Evolutionary conservation across 495 filamentous ascomycete species (phyloP).

Genomic region (Podospora australis): DNA sequence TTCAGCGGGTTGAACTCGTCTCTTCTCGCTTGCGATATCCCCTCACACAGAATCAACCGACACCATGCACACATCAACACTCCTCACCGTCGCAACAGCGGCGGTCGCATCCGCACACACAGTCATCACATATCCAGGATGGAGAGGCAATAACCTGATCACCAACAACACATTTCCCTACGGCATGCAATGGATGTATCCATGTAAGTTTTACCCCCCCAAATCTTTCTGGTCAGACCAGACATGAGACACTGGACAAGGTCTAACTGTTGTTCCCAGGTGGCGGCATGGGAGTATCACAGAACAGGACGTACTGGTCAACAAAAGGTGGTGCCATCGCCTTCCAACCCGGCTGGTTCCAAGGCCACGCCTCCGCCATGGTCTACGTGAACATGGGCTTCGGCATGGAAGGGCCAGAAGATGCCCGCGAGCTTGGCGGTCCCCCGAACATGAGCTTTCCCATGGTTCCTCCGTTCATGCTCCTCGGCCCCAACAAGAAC

Average conservation of each 20-base stretch:
- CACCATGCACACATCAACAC: constrained; percentile 44
- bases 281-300: constrained; percentile 72
- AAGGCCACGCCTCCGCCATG: constrained; percentile 75
- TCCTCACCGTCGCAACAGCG: constrained; percentile 43
- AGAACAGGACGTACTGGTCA: constrained; percentile 90
- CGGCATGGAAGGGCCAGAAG: constrained; percentile 55
- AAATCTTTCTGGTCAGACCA: neutral
- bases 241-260: constrained; percentile 8
- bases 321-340: constrained; percentile 76
- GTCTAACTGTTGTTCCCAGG: constrained; percentile 51
- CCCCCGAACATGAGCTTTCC: constrained; percentile 85
- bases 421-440: constrained; percentile 11
- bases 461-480: constrained; percentile 79
- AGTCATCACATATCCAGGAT: constrained; percentile 87
- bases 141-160: constrained; percentile 87
- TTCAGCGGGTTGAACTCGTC: too few relatives aligned
- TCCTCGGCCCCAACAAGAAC: constrained; percentile 73
- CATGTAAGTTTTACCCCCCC: constrained; percentile 59
- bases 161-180: constrained; percentile 76
- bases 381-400: constrained; percentile 94
- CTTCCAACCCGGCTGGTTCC: constrained; percentile 91
- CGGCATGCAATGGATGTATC: constrained; percentile 98
- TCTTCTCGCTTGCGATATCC: constrained; percentile 1
- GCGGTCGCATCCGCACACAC: constrained; percentile 68
- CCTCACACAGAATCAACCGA: constrained; percentile 1